Evolutionary conservation across 805 yeast genomes (phyloP), one percentile per base, ranked within the genome.

Genomic region (Torulaspora microellipsoides): DNA sequence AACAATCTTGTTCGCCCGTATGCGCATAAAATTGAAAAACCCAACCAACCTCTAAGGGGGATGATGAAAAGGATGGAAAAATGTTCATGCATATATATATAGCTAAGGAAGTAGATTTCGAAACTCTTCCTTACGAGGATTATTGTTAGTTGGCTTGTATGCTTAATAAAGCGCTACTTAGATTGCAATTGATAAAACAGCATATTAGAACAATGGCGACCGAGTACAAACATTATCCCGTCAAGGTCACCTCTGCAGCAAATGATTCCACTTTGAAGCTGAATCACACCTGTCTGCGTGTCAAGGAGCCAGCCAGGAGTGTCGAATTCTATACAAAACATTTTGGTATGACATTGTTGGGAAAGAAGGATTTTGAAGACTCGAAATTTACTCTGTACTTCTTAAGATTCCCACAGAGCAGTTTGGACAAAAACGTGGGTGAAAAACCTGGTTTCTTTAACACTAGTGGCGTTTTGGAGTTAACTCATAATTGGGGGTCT

Each of bases 401-500:
- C 67, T 67, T 91, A 46, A 84, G 81, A 1, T 71, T 63, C 28
- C 57, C 59, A 3, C 60, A 58, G 31, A 52, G 53, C 8, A 40
- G 51, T 29, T 37, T 58, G 12, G 47, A 55, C 28, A 62, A 60
- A 36, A 73, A 75, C 71, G 60, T 69, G 5, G 70, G 72, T 27
- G 67, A 76, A 46, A 65, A 66, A 39, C 30, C 46, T n/a, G 56
- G 52, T 30, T 51, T 56, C 9, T 64, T 64, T 47, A 51, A 53
- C 20, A 42, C 46, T 13, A 45, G 48, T 7, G 98, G 98, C 42
- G 76, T 91, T 14, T 72, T 91, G 46, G 97, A 89, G 65, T 74
- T 91, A 57, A 78, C 89, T 51, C 95, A 88, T 67, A 77, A 82
- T 58, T 80, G 85, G 68, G 93, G 91, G 9, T 72, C 81, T 36